These are phyloP conservation scores for Vigna trinervia DNA, from an alignment of 306 rosid species.

Conservation along the genomic window DNA sequence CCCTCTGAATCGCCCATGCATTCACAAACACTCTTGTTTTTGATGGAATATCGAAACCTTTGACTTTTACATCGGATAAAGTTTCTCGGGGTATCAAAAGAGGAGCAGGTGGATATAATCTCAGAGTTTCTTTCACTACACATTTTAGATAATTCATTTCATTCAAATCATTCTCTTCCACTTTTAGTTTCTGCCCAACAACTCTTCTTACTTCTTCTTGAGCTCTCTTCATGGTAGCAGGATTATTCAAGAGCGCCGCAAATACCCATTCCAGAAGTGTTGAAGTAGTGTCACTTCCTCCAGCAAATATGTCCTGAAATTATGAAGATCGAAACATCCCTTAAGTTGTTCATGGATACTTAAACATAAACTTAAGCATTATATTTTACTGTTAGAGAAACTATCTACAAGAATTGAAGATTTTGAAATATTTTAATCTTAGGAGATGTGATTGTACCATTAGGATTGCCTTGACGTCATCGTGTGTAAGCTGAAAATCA, in stretches of 20 bases:
- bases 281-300: constrained; percentile 35
- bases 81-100: constrained; percentile 44
- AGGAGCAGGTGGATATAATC: constrained; percentile 52
- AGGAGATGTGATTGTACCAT: constrained; percentile 5
- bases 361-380: not conserved
- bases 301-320: constrained; percentile 39
- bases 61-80: not conserved
- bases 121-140: constrained; percentile 37
- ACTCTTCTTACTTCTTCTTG: constrained; percentile 47
- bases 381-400: too few relatives aligned
- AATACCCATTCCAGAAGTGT: constrained; percentile 35
- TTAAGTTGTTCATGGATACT: not conserved
- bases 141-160: constrained; percentile 58
- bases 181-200: not conserved
- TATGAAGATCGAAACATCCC: not conserved
- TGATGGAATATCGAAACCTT: constrained; percentile 30
- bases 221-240: constrained; percentile 23
- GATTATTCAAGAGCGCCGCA: constrained; percentile 37
- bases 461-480: constrained; percentile 38
- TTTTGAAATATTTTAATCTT: too few relatives aligned
- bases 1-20: constrained; percentile 48
- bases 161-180: constrained; percentile 40
- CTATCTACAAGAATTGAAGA: too few relatives aligned
- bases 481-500: constrained; percentile 35
- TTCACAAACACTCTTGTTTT: constrained; percentile 31